A percentile compares a stretch with the other conserved stretches of the same genome.
Evolutionary conservation across 495 filamentous ascomycete genomes (phyloP).

Genomic region (Lepraria neglecta): DNA sequence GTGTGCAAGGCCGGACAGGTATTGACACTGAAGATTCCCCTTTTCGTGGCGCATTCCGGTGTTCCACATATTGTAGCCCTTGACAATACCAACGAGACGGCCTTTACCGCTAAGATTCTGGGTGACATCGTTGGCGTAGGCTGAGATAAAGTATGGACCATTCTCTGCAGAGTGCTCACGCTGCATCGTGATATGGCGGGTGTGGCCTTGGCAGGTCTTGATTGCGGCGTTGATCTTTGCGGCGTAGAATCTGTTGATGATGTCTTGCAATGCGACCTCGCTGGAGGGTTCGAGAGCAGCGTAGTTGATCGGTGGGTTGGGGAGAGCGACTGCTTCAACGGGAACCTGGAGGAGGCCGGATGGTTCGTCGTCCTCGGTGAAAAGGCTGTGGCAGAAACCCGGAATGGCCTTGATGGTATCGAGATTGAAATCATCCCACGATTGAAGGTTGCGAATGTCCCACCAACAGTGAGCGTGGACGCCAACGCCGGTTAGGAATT

Average conservation of each 20-base stretch:
- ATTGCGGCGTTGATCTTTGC: slow-evolving; percentile 74
- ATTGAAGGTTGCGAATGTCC: slow-evolving; percentile 80
- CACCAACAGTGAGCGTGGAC: slow-evolving; percentile 84
- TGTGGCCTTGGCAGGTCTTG: slow-evolving; percentile 57
- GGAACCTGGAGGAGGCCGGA: slow-evolving; percentile 62
- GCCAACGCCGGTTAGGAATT: slow-evolving; percentile 59
- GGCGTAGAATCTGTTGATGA: slow-evolving; percentile 64
- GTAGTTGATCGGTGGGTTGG: slow-evolving; percentile 45
- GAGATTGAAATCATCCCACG: slow-evolving; percentile 73
- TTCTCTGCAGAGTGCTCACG: slow-evolving; percentile 47
- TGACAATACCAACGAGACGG: slow-evolving; percentile 79
- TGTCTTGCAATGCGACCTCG: slow-evolving; percentile 60
- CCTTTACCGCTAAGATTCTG: slow-evolving; percentile 65
- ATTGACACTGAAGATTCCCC: slow-evolving; percentile 73
- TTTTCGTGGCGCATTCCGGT: slow-evolving; percentile 82
- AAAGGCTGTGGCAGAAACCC: slow-evolving; percentile 40
- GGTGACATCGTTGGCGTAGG: slow-evolving; percentile 65
- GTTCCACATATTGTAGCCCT: slow-evolving; percentile 88
- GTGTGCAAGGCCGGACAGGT: slow-evolving; percentile 75
- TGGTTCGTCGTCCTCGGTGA: neutral
- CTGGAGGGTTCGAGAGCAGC: slow-evolving; percentile 63
- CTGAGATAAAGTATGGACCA: slow-evolving; percentile 58
- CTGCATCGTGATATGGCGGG: slow-evolving; percentile 49
- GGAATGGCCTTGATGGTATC: slow-evolving; percentile 65
- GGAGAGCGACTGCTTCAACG: slow-evolving; percentile 58